A percentile compares a stretch with the other conserved stretches of the same genome.
These are phyloP conservation scores for Phyllosticta citrichinensis DNA, from an alignment of 2,329 filamentous ascomycete species.

Conservation along the genomic window DNA sequence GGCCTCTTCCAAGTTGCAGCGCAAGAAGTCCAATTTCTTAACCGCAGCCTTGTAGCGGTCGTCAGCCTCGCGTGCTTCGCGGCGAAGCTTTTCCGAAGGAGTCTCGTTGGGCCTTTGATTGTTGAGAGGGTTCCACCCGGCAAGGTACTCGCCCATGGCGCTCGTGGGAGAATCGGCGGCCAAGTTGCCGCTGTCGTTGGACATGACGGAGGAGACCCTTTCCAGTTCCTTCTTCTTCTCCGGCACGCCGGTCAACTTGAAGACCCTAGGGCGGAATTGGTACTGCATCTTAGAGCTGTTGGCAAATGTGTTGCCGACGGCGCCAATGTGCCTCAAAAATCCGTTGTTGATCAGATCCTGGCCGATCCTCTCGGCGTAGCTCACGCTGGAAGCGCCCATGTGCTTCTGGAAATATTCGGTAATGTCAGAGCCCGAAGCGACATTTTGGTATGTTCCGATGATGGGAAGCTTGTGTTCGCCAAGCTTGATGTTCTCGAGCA, in stretches of 20 bases:
- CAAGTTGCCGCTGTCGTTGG: constrained; percentile 36
- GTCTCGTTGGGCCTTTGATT: constrained; percentile 90
- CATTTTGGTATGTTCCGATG: constrained; percentile 88
- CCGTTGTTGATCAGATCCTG: constrained; percentile 83
- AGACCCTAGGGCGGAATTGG: constrained; percentile 90
- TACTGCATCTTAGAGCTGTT: constrained; percentile 98
- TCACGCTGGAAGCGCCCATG: constrained; percentile 73
- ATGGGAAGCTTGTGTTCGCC: constrained; percentile 93
- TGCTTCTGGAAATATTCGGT: constrained; percentile 89
- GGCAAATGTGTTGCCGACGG: constrained; percentile 88
- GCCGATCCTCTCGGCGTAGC: constrained; percentile 87
- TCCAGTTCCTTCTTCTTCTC: constrained; percentile 71
- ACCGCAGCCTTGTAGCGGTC: constrained; percentile 87
- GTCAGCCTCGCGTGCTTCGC: constrained; percentile 83
- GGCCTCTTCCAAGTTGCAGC: constrained; percentile 90
- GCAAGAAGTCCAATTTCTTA: constrained; percentile 75
- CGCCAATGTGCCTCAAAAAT: constrained; percentile 82
- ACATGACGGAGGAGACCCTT: constrained; percentile 63
- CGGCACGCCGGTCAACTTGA: constrained; percentile 75
- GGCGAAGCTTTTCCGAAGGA: constrained; percentile 69
- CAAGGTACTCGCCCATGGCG: constrained; percentile 77
- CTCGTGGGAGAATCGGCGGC: constrained; percentile 72
- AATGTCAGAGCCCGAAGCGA: constrained; percentile 82
- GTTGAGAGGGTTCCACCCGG: constrained; percentile 88
- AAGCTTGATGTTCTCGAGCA: constrained; percentile 77